These are phyloP conservation scores for Syncephalis fuscata DNA, from an alignment of 371 early-diverging fungal genomes.

Conservation along the genomic window DNA sequence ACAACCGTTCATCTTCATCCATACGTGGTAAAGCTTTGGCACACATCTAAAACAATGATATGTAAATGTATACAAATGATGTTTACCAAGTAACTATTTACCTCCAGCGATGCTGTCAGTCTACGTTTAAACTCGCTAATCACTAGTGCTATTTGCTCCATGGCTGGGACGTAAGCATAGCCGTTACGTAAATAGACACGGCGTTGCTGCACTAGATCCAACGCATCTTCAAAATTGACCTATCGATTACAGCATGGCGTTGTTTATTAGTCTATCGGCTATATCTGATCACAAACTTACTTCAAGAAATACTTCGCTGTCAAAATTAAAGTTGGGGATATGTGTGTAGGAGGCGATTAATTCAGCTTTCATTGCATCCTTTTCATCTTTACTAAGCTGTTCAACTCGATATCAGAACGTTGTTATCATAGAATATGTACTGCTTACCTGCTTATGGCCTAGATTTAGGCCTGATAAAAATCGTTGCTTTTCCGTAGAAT, in stretches of 20 bases:
- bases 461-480: slow-evolving; percentile 34
- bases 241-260: slow-evolving; percentile 15
- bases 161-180: slow-evolving; percentile 67
- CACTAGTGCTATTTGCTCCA: slow-evolving; percentile 54
- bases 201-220: slow-evolving; percentile 51
- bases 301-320: slow-evolving; percentile 29
- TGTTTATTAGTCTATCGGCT: background rate
- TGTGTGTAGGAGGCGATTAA: background rate
- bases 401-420: background rate
- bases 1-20: slow-evolving; percentile 87
- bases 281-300: slow-evolving; percentile 7
- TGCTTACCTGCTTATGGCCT: slow-evolving; percentile 11
- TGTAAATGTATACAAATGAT: slow-evolving; percentile 2
- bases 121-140: slow-evolving; percentile 54
- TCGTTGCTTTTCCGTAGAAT: slow-evolving; percentile 27
- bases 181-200: slow-evolving; percentile 59
- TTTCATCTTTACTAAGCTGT: slow-evolving; percentile 7
- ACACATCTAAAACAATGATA: slow-evolving; percentile 15
- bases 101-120: slow-evolving; percentile 38
- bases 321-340: slow-evolving; percentile 3
- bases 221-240: slow-evolving; percentile 78
- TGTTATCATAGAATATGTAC: too few species aligned
- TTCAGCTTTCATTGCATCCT: slow-evolving; percentile 2
- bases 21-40: slow-evolving; percentile 64
- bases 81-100: slow-evolving; percentile 6